Percentiles rank a stretch among this genome's conserved stretches.
phyloP scores from a whole-genome alignment of 805 yeast genomes.

The Spathaspora arborariae region DNA sequence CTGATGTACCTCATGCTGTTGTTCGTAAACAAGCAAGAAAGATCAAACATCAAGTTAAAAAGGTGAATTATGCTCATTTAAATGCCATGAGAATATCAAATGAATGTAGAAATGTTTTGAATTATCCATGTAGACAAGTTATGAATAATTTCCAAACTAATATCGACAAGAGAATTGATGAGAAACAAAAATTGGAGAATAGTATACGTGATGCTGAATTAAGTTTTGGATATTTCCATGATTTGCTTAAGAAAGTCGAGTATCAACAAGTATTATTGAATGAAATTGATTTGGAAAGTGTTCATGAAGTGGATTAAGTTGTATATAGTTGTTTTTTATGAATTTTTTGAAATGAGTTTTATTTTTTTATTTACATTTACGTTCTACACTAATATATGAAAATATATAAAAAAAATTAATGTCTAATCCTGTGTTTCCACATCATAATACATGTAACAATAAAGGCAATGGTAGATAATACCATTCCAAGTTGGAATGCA shows the following conservation, averaged over 20 bases:
- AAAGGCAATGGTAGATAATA: slow-evolving; percentile 13
- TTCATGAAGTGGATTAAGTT: slow-evolving; percentile 35
- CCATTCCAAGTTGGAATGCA: slow-evolving; percentile 31
- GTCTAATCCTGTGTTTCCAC: slow-evolving; percentile 15
- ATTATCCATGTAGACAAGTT: slow-evolving; percentile 80
- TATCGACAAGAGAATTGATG: slow-evolving; percentile 56
- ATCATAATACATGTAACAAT: slow-evolving; percentile 21
- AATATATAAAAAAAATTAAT: too few species aligned
- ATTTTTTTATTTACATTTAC: too few species aligned
- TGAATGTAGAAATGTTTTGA: slow-evolving; percentile 79
- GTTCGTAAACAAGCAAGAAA: slow-evolving; percentile 79
- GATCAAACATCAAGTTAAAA: slow-evolving; percentile 57
- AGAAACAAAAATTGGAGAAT: slow-evolving; percentile 52
- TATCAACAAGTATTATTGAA: slow-evolving; percentile 40
- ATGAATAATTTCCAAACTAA: slow-evolving; percentile 62
- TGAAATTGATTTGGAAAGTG: slow-evolving; percentile 41
- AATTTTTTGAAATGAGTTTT: not conserved
- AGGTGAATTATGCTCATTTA: slow-evolving; percentile 70
- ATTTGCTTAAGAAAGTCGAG: slow-evolving; percentile 41
- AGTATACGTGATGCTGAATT: slow-evolving; percentile 53
- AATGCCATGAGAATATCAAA: slow-evolving; percentile 76
- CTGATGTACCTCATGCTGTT: slow-evolving; percentile 85
- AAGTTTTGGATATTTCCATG: slow-evolving; percentile 52
- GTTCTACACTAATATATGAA: too few species aligned
- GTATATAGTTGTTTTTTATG: not conserved